Base-by-base conservation (phyloP, 371 early-diverging fungal species). In the Mucor mucedo region DNA sequence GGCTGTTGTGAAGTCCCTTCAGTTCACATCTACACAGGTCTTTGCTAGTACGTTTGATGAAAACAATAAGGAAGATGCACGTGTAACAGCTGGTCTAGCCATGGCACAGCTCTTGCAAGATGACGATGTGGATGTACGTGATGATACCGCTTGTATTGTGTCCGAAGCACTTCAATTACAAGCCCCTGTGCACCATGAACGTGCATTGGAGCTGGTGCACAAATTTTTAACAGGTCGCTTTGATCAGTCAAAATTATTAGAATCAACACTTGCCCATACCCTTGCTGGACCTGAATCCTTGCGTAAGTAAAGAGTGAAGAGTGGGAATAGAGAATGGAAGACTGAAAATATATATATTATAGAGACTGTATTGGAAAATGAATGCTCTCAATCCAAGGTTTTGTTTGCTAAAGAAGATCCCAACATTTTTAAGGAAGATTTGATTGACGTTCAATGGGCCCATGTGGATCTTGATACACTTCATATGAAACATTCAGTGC, bases 101-200 rank as follows among this genome's bases (percentile, higher is more conserved):
- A 73, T 66, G 14, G 71, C 58, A 11, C 66, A 66, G 14, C n/a
- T 70, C 2, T 56, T 70, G 10, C 70, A 90, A 70, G 93, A 92
- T 73, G 93, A 92, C 55, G 93, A 92, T 63, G 79, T 80, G 7
- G 91, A 90, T 53, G 81, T 91, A 4, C 86, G 93, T 10, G 76
- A 87, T 7, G 80, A 74, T 39, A 79, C 79, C 10, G 86, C 89
- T 14, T 60, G 21, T 33, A 77, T 85, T 52, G 86, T 89, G 10
- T 87, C 89, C 0, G 68, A 73, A 32, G 83, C 84, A 1, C 70
- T 87, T 5, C 68, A 66, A 7, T 75, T 83, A 6, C 42, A 58
- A 55, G 78, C 72, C 14, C 73, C 78, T 29, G 79, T 83, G 2
- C 76, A 73, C 53, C 70, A 78, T 54, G 82, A 86, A 61, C 71